Base-by-base conservation (phyloP, 441 rosid genomes). In the Euphorbia corollata region DNA sequence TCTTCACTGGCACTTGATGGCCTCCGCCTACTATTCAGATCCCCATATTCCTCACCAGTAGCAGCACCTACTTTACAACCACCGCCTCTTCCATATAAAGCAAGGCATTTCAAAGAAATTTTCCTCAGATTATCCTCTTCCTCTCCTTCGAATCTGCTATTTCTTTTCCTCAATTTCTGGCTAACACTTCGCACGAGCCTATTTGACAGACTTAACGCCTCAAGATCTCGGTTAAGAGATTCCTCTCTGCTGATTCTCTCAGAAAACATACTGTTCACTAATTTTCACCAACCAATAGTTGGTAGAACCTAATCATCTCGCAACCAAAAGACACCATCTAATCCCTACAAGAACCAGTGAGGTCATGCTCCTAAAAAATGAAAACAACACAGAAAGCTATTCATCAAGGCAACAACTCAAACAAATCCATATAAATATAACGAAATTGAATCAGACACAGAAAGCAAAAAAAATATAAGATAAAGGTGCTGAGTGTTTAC, bases 11-110 rank as follows among this genome's bases (percentile, higher is more conserved):
- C 87, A 79, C 85, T 90, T 0, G 93, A 89, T 0, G 90, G 86
- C 83, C 86, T 84, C 79, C 96, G 88, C 76, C 90, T 82, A 61
- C 75, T 63, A 70, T 85, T 79, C 0, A 83, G 83, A 82, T 92
- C 93, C 64, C 86, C 96, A 63, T 73, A 86, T 68, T 87, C 96
- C 47, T 86, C 98, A 15, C 91, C 74, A 0, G 86, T 90, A 53
- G 1, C 97, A 43, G 96, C 94, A 16, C 89, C 91, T n/a, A 92
- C 97, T 79, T 83, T 92, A 83, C 98, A 92, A 41, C 97, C 97
- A 24, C 90, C 92, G 4, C 88, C 92, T 61, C 92, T 81, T 16
- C 88, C 85, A 67, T 87, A 80, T 13, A 92, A 65, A 61, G 84
- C 81, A 59, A 92, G 86, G 75, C 96, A 90, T 71, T 82, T 88